Conservation (phyloP, 2,329 filamentous ascomycete species). For the Pseudocercospora musae region DNA sequence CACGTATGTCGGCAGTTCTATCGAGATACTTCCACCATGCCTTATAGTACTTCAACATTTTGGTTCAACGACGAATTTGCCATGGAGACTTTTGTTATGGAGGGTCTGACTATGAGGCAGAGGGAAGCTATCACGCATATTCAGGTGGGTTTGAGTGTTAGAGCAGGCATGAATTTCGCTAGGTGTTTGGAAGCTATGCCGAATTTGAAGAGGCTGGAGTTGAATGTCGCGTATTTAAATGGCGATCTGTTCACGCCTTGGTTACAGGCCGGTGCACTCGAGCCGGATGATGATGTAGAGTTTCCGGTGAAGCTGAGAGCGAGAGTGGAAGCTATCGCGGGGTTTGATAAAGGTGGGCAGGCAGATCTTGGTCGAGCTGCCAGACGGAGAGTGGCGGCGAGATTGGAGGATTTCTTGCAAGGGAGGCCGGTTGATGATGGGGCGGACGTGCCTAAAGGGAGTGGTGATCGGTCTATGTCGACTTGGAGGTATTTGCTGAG, state of each 20-base stretch:
- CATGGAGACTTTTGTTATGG: not conserved
- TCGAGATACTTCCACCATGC: not conserved
- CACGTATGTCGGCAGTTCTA: conserved; percentile 3
- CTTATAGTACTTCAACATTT: not conserved
- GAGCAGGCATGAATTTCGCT: conserved; percentile 2
- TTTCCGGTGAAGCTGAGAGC: not conserved
- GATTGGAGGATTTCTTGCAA: not conserved
- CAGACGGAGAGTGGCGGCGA: not conserved
- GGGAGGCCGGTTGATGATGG: not conserved
- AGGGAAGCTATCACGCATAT: not conserved
- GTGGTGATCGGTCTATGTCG: not conserved
- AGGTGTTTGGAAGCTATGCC: not conserved
- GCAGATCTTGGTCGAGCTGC: not conserved
- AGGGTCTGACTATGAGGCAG: not conserved
- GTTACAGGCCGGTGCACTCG: not conserved
- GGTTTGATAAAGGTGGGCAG: not conserved
- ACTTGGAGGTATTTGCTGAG: not conserved
- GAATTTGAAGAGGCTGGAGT: not conserved
- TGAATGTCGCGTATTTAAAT: not conserved
- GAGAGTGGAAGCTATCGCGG: not conserved
- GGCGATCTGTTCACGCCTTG: conserved; percentile 1
- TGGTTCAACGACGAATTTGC: conserved; percentile 7
- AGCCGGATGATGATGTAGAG: not conserved
- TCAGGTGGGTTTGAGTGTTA: not conserved
- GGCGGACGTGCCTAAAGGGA: not conserved